Evolutionary conservation across 192 early-diverging fungal genomes (phyloP), one percentile per base, ranked within the genome.

Genomic region (Umbelopsis ramanniana): DNA sequence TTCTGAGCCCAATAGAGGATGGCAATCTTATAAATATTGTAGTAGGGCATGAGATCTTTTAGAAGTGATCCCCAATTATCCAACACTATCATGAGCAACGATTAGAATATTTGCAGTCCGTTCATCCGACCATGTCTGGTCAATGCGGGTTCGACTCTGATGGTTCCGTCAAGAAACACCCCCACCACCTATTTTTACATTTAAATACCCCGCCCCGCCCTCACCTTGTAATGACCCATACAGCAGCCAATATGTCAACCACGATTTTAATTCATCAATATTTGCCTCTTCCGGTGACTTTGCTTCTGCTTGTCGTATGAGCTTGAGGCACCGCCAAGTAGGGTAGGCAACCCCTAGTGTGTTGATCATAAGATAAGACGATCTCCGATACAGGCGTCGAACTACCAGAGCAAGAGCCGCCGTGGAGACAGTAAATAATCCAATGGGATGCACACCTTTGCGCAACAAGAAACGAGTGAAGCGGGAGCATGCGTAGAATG

Each of bases 1-100:
- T 77, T 85, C 45, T 88, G 87, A 37, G 87, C 87, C 87, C 87
- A 88, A 75, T 86, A 88, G 10, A 88, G 75, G 37, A 88, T 78
- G 15, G 79, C 21, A 2, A 88, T 52, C 40, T 86, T 83, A 40
- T 80, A 83, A 6, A 88, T 63, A 76, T 84, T 83, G 57, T 88
- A 88, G 37, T 81, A 81, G 9, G 82, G 85, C 43, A 82, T 80
- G 33, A 80, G 73, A 22, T 76, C 72, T 21, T 82, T 53, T 6
- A 85, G 35, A 52, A 73, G 73, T 10, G 53, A 70, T 6, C 77
- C 82, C 85, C 85, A 88, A 45, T 84, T 75, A 73, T 88, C 87
- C 26, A 82, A 66, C 26, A 88, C 82, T 80, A 54, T 21, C 2
- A 47, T n/a, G 12, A 14, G 29, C 1, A 29, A 29, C 29, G 29